Evolutionary conservation across 352 stramenopile species (phyloP).

Genomic region (Globisporangium megalacanthum): DNA sequence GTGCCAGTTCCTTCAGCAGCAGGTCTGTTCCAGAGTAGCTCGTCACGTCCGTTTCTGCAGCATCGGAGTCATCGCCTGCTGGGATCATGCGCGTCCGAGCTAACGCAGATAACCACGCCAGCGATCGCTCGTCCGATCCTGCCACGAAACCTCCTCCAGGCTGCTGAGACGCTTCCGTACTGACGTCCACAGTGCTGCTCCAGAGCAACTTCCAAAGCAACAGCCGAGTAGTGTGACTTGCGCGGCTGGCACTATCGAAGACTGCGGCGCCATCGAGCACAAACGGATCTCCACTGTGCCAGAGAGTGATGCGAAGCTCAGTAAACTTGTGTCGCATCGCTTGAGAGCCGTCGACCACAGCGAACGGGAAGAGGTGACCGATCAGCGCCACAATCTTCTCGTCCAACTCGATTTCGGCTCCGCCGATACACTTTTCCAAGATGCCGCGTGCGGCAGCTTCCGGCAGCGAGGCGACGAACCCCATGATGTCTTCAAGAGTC

Average conservation of each 20-base stretch:
- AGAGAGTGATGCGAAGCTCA: neutral
- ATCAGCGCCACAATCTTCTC: conserved; percentile 5
- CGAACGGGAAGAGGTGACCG: neutral
- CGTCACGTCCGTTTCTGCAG: neutral
- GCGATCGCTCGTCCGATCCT: conserved; percentile 1
- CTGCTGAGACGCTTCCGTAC: neutral
- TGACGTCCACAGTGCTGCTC: neutral
- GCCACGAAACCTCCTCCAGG: neutral
- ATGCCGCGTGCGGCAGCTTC: neutral
- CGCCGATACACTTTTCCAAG: neutral
- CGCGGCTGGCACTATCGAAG: neutral
- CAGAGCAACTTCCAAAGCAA: conserved; percentile 34
- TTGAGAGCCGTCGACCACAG: neutral
- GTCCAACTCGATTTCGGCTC: neutral
- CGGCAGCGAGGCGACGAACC: neutral
- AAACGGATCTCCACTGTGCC: neutral
- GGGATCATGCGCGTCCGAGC: neutral
- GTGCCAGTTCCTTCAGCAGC: conserved; percentile 8
- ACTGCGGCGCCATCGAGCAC: neutral
- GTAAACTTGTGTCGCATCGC: neutral
- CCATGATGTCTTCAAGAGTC: conserved; percentile 22
- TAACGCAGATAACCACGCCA: conserved; percentile 15
- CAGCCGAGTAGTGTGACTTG: conserved; percentile 11
- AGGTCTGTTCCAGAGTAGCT: neutral
- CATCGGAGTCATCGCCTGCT: neutral